Base-by-base conservation (phyloP, 2,329 filamentous ascomycete species). In the Cadophora luteo-olivacea region DNA sequence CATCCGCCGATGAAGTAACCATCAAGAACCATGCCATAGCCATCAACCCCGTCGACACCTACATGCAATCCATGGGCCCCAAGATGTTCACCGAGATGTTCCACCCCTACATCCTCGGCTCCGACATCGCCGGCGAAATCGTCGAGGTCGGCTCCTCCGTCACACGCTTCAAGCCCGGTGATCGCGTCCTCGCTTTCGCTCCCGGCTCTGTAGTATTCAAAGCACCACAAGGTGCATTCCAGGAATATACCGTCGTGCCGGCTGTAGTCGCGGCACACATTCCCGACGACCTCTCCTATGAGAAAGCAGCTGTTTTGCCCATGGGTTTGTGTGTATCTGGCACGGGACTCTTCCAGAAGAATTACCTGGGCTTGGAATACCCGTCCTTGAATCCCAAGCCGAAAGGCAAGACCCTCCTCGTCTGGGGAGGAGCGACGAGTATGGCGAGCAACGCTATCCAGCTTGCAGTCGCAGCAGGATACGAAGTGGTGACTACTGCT, bases 81-180 rank as follows among this genome's bases (percentile, higher is more conserved):
- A 51, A 61, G 3, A 32, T 69, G 33, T 48, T 52, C 29, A 29
- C 64, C 12, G 22, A 45, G 29, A 54, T 57, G n/a, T 32, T 67
- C 12, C 79, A 78, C 61, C 80, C 79, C 14, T 71, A 70, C 25
- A 72, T 87, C 9, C 79, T 84, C 2, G 81, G 80, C 19, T 86
- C 84, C 9, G 86, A 89, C 70, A 84, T 85, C 38, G 84, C 86
- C 4, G 86, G 86, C 58, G 83, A 83, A 69, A 81, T 88, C 57
- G 72, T 86, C 48, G 82, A 83, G 36, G 82, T 87, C 32, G 86
- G 86, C 33, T 75, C 81, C 69, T 64, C 49, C 1, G 64, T 72
- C 19, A 71, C 63, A 9, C 79, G 80, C 48, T 85, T 84, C 78
- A 80, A 82, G 75, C 77, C 81, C 64, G 86, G 87, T 67, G 85